These are phyloP conservation scores for Dioscorea dumetorum DNA, from an alignment of 106 monocot species.

Conservation along the genomic window DNA sequence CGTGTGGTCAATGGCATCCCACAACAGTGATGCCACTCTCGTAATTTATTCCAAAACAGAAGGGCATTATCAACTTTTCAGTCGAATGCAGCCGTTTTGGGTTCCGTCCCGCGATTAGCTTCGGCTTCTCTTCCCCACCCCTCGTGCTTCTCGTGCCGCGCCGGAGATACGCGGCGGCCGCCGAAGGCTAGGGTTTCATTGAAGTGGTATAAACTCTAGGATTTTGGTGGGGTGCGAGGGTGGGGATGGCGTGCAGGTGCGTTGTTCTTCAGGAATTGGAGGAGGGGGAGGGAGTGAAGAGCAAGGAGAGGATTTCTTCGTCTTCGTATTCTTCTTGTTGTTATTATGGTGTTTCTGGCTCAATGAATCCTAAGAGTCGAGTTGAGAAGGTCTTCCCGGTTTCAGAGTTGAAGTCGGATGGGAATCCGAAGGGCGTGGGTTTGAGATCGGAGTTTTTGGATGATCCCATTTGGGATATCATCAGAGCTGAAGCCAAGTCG, in stretches of 20 bases:
- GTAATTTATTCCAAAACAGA: too few species aligned
- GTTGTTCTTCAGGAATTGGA: slow-evolving; percentile 6
- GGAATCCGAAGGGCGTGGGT: not conserved
- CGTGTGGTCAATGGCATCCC: too few species aligned
- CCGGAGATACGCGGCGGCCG: too few species aligned
- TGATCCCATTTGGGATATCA: slow-evolving; percentile 19
- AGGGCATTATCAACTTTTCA: too few species aligned
- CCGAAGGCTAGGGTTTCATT: not conserved
- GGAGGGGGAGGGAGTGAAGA: not conserved
- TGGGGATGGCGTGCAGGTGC: slow-evolving; percentile 1
- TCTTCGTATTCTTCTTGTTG: not conserved
- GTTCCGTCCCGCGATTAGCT: too few species aligned
- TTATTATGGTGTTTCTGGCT: not conserved
- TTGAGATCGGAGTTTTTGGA: not conserved
- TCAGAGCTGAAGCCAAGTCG: slow-evolving; percentile 13
- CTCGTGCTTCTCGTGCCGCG: too few species aligned
- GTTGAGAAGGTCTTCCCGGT: slow-evolving; percentile 2
- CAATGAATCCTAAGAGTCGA: not conserved
- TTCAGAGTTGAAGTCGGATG: not conserved
- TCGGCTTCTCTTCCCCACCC: too few species aligned
- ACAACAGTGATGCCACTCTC: too few species aligned
- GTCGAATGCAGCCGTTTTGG: too few species aligned
- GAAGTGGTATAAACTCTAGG: not conserved
- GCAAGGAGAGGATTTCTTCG: not conserved
- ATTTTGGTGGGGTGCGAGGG: not conserved